phyloP scores from a whole-genome alignment of 257 asterid genomes.

The Anisodus acutangulus region DNA sequence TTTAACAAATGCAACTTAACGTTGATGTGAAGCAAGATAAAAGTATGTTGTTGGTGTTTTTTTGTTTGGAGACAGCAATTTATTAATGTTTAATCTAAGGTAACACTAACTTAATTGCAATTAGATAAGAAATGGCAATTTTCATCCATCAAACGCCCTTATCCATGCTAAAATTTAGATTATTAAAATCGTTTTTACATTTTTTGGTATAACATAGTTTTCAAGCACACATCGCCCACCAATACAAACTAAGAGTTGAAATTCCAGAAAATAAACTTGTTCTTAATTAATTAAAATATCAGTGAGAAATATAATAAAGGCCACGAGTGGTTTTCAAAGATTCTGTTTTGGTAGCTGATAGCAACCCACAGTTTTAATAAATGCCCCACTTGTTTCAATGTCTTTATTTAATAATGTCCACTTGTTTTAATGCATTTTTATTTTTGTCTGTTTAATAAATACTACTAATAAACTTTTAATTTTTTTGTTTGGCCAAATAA shows the following conservation, averaged over 20 bases:
- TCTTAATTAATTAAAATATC: background rate
- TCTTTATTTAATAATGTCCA: too few relatives aligned
- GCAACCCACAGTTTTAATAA: constrained; percentile 21
- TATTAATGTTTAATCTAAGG: background rate
- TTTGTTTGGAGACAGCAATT: background rate
- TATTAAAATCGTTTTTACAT: background rate
- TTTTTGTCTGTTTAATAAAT: too few relatives aligned
- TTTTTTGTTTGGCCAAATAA: background rate
- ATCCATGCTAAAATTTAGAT: background rate
- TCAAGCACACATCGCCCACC: background rate
- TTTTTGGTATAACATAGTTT: background rate
- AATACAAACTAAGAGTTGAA: background rate
- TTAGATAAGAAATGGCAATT: background rate
- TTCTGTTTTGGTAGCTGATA: constrained; percentile 15
- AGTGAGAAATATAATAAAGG: background rate
- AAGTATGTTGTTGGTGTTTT: background rate
- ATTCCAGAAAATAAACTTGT: background rate
- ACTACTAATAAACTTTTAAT: background rate
- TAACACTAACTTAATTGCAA: background rate
- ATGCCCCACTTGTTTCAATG: background rate
- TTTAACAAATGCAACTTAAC: background rate
- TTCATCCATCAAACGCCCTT: background rate
- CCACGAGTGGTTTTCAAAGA: constrained; percentile 25
- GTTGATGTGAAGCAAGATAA: background rate
- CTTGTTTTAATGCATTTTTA: too few relatives aligned